phyloP scores from a whole-genome alignment of 2,329 filamentous ascomycete genomes.

The Fusarium tupiense region DNA sequence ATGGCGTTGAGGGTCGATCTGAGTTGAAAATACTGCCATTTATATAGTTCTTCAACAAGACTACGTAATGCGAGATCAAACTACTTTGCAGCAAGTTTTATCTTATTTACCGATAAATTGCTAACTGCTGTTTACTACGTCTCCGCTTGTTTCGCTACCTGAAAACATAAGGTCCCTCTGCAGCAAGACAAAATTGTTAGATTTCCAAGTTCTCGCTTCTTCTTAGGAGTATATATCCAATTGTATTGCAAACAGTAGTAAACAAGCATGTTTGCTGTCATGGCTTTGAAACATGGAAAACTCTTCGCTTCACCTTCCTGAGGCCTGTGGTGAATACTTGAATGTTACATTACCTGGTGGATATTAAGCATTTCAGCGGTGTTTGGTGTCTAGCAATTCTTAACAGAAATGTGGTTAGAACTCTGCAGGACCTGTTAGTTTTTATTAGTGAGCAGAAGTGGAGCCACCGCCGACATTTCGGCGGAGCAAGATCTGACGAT shows the following conservation, averaged over 20 bases:
- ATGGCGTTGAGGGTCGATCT: not conserved
- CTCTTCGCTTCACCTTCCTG: not conserved
- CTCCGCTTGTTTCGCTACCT: not conserved
- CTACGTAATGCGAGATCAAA: not conserved
- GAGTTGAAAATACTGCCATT: not conserved
- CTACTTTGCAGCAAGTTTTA: not conserved
- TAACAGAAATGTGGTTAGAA: not conserved
- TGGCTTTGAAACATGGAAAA: not conserved
- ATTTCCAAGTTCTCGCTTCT: not conserved
- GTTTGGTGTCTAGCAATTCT: not conserved
- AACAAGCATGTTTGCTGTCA: not conserved
- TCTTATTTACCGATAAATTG: not conserved
- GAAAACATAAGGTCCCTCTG: not conserved
- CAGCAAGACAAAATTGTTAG: not conserved
- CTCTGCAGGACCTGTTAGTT: not conserved
- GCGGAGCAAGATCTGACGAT: not conserved
- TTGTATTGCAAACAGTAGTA: not conserved
- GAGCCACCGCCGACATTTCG: constrained; percentile 7
- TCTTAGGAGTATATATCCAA: not conserved
- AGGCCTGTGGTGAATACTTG: not conserved
- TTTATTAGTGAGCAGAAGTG: not conserved
- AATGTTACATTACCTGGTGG: not conserved
- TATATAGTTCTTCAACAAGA: not conserved
- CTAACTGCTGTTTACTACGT: not conserved
- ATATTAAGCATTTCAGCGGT: too few species aligned